Evolutionary conservation across 345 rosid species (phyloP).

Genomic region (Eucalyptus cloeziana): DNA sequence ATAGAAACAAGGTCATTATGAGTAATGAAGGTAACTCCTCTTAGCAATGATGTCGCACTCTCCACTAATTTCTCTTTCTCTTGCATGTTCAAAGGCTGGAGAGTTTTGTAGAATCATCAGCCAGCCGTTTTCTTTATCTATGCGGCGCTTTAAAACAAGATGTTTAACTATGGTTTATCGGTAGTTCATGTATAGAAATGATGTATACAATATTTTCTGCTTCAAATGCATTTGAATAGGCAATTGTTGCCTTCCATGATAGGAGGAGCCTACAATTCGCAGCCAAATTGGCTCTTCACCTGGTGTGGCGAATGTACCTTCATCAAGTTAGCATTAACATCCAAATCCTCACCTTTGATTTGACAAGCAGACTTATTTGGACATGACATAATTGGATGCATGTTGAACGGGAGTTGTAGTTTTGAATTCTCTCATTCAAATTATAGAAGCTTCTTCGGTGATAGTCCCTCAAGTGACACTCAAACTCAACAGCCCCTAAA

Average conservation of each 20-base stretch:
- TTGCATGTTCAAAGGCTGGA: neutral
- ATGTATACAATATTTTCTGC: neutral
- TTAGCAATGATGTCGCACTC: neutral
- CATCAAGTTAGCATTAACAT: neutral
- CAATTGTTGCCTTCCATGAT: neutral
- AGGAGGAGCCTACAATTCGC: neutral
- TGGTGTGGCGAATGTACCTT: neutral
- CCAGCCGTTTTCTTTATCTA: neutral
- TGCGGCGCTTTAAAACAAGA: neutral
- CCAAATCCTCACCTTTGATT: neutral
- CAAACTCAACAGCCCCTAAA: neutral
- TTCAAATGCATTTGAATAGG: neutral
- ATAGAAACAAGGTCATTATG: neutral
- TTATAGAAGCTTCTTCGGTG: neutral
- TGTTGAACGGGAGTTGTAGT: neutral
- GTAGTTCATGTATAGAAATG: neutral
- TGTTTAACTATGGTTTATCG: neutral
- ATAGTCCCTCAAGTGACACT: neutral
- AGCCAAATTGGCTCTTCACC: neutral
- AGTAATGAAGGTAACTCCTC: neutral
- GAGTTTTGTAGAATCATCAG: neutral
- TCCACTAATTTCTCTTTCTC: neutral
- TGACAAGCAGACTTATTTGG: neutral
- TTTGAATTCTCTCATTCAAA: neutral
- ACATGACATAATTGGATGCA: neutral